Evolutionary conservation across 306 rosid species (phyloP).

Genomic region (Arachis stenosperma): DNA sequence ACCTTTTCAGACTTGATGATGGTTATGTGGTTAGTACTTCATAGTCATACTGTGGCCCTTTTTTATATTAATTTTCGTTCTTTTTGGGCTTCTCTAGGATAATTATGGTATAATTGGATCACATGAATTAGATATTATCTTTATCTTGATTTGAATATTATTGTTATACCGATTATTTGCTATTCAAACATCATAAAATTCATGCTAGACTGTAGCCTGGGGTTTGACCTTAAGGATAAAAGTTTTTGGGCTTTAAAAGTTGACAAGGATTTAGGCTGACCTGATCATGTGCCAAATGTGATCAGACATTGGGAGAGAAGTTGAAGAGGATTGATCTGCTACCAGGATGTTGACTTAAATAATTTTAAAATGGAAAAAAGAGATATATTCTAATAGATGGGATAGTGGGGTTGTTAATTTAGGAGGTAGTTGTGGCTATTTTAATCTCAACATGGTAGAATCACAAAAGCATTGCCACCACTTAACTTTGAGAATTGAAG

Average conservation of each 20-base stretch:
- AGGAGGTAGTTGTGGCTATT: background rate
- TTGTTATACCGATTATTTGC: constrained; percentile 12
- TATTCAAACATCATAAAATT: constrained; percentile 15
- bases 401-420: constrained; percentile 25
- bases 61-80: constrained; percentile 8
- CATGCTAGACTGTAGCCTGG: constrained; percentile 1
- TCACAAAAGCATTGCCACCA: constrained; percentile 9
- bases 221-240: background rate
- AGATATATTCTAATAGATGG: background rate
- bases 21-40: constrained; percentile 91
- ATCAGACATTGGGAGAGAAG: constrained; percentile 22
- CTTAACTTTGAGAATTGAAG: constrained; percentile 15
- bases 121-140: constrained; percentile 12
- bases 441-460: constrained; percentile 11
- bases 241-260: constrained; percentile 8
- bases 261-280: constrained; percentile 23
- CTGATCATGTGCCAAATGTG: constrained; percentile 4
- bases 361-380: background rate
- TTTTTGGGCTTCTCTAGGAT: constrained; percentile 17
- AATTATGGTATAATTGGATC: background rate
- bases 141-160: constrained; percentile 28
- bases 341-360: constrained; percentile 26
- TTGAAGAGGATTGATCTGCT: constrained; percentile 22
- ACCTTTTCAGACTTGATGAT: constrained; percentile 96
- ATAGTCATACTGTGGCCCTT: constrained; percentile 29